These are phyloP conservation scores for Malassezia cuniculi DNA, from an alignment of 1,284 basidiomycete species.

Conservation along the genomic window DNA sequence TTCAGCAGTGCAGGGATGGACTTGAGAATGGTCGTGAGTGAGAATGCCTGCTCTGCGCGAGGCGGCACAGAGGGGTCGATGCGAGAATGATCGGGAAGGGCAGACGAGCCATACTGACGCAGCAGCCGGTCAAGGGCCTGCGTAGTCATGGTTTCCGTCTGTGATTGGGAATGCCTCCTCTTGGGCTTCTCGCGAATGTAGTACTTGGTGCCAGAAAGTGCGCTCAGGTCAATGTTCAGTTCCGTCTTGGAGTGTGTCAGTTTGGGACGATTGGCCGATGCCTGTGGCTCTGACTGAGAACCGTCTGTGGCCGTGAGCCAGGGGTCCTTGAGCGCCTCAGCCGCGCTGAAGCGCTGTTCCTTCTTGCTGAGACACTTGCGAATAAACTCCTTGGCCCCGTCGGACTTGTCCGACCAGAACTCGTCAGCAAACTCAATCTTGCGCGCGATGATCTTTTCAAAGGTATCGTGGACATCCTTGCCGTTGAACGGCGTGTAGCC, in stretches of 20 bases:
- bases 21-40: conserved; percentile 34
- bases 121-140: conserved; percentile 29
- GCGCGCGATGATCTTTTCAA: conserved; percentile 39
- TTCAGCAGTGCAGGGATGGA: conserved; percentile 40
- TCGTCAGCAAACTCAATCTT: conserved; percentile 34
- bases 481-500: conserved; percentile 45
- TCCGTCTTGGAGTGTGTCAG: too few species aligned
- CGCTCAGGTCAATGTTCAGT: too few species aligned
- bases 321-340: conserved; percentile 35
- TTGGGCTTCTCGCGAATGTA: conserved; percentile 12
- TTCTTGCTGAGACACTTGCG: conserved; percentile 32
- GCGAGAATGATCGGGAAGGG: conserved; percentile 30
- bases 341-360: conserved; percentile 33
- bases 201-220: conserved; percentile 9
- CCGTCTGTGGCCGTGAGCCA: conserved; percentile 24
- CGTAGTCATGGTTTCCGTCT: conserved; percentile 1
- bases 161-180: not conserved
- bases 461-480: conserved; percentile 32
- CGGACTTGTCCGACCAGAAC: conserved; percentile 39
- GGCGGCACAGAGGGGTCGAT: conserved; percentile 27
- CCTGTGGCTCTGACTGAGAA: too few species aligned
- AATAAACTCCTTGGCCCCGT: conserved; percentile 41
- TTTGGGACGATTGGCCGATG: too few species aligned
- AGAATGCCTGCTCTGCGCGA: conserved; percentile 22
- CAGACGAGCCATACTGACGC: conserved; percentile 31